Conservation (phyloP, 495 filamentous ascomycete genomes). For the Cairneyella variabilis region DNA sequence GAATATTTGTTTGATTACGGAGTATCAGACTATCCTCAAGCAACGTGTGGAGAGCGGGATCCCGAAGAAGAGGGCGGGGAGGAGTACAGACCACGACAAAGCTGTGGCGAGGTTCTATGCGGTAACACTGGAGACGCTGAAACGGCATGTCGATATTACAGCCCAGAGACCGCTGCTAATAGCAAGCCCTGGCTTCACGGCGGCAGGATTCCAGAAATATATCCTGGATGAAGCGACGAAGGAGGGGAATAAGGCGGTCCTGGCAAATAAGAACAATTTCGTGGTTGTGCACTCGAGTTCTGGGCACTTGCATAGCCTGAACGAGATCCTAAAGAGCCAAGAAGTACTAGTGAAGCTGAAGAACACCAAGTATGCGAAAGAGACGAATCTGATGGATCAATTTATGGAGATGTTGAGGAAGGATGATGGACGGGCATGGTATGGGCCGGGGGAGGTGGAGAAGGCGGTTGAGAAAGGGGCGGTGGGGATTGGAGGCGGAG, state of each 20-base stretch:
- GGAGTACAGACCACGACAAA: conserved; percentile 64
- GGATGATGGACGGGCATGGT: conserved; percentile 89
- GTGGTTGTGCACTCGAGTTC: conserved; percentile 81
- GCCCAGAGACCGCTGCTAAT: conserved; percentile 70
- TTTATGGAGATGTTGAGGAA: conserved; percentile 76
- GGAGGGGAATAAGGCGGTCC: conserved; percentile 57
- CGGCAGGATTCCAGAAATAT: conserved; percentile 73
- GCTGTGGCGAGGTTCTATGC: conserved; percentile 79
- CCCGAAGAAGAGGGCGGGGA: conserved; percentile 67
- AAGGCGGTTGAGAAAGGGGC: conserved; percentile 84
- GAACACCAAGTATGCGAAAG: conserved; percentile 81
- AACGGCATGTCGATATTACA: conserved; percentile 73
- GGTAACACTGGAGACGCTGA: conserved; percentile 68
- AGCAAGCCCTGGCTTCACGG: conserved; percentile 85
- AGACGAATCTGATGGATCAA: conserved; percentile 81
- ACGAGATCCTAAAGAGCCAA: conserved; percentile 77
- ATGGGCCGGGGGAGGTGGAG: conserved; percentile 82
- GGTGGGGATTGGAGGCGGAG: conserved; percentile 78
- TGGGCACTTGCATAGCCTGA: conserved; percentile 78
- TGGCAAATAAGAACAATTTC: conserved; percentile 59
- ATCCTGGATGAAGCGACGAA: conserved; percentile 68
- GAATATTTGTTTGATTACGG: conserved; percentile 90
- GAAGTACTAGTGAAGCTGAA: conserved; percentile 71
- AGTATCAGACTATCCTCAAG: conserved; percentile 82
- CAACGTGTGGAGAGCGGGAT: conserved; percentile 82